Evolutionary conservation across 2,329 filamentous ascomycete genomes (phyloP).

Genomic region (Fusarium vanettenii): DNA sequence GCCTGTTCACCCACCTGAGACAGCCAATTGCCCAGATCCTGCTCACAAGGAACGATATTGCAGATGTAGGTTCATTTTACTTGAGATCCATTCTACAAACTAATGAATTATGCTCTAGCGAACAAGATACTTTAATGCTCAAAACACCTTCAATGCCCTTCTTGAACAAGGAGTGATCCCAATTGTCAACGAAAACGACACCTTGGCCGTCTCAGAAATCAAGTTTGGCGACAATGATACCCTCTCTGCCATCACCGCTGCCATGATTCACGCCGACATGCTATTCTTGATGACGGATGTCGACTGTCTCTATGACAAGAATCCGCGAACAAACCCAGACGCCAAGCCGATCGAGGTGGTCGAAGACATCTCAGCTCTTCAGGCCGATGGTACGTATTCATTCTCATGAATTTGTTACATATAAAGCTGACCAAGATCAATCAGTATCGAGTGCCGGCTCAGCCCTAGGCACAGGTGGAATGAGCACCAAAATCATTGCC

Average conservation of each 20-base stretch:
- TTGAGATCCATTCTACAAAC: not conserved
- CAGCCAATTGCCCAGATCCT: constrained; percentile 96
- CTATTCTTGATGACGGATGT: constrained; percentile 99
- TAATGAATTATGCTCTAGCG: constrained; percentile 65
- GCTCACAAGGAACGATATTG: constrained; percentile 94
- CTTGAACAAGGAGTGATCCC: constrained; percentile 96
- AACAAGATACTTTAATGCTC: constrained; percentile 94
- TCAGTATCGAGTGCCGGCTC: constrained; percentile 89
- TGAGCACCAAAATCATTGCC: constrained; percentile 97
- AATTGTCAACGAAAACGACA: constrained; percentile 99
- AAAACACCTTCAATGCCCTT: constrained; percentile 92
- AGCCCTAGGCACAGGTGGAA: constrained; percentile 90
- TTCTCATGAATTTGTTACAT: not conserved
- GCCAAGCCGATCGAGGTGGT: constrained; percentile 93
- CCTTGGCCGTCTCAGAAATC: constrained; percentile 95
- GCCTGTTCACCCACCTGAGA: constrained; percentile 85
- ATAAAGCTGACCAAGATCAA: not conserved
- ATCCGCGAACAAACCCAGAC: constrained; percentile 86
- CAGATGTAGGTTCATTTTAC: constrained; percentile 72
- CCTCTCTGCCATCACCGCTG: constrained; percentile 93
- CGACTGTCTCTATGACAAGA: constrained; percentile 96
- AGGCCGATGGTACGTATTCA: constrained; percentile 76
- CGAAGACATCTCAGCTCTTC: constrained; percentile 83
- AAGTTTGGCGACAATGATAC: constrained; percentile 99
- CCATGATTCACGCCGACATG: constrained; percentile 96